Base-by-base conservation (phyloP, 208 protist species). In the Leishmania tarentolae region DNA sequence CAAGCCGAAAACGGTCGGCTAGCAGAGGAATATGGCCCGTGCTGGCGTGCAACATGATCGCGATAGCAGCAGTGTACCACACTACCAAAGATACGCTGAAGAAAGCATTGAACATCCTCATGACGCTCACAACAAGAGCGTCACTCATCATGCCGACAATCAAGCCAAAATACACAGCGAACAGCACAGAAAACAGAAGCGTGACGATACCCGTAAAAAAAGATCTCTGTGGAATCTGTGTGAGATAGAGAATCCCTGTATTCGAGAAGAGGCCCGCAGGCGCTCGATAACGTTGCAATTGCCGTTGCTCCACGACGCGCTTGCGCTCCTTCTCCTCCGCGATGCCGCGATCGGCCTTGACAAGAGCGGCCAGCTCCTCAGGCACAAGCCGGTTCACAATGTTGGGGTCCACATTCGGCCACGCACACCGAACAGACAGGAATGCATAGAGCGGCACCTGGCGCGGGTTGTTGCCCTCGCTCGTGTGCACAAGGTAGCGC, bases 401-500 rank as follows among this genome's bases (percentile, higher is more conserved):
- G 57, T 91, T 83, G 75, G 83, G 78, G 66, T 95, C 93, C 4
- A 94, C 75, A 31, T 80, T 47, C 28, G 87, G 89, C 83, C 86
- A 94, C 37, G 79, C 85, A 42, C 89, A 87, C 17, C 91, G 89
- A 75, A 74, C 78, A 17, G 72, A 80, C 81, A 97, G 79, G 78
- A 95, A 97, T 47, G 87, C 78, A 8, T 88, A 86, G 37, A 97
- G 83, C 42, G 87, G 82, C 68, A 95, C 86, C 66, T 92, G 86
- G 8, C 86, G 89, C n/a, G 86, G 87, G 78, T 95, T 95, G 82
- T 95, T 97, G 46, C 84, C 82, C 76, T 95, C 86, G 83, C 82
- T 86, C 50, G 90, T 93, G 81, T 94, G 91, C 44, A 97, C 92
- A 56, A 97, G 84, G 83, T 94, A 97, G 70, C 93, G 91, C 9